Conservation (phyloP, 495 filamentous ascomycete genomes). For the Talaromyces thailandensis region DNA sequence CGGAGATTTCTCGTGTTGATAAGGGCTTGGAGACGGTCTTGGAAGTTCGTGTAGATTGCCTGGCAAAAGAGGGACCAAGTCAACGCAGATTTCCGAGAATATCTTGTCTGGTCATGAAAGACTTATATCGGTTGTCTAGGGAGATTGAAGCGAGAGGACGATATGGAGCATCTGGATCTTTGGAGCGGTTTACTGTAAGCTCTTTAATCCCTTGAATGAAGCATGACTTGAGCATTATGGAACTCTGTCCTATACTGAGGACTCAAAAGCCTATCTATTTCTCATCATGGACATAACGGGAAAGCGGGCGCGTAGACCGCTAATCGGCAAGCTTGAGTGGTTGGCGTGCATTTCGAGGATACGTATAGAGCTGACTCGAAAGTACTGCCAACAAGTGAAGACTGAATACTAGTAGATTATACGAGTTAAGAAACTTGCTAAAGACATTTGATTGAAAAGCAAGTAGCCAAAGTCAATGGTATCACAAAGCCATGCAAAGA, state of each 20-base stretch:
- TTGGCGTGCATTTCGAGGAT: too few relatives aligned
- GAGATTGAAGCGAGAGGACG: too few relatives aligned
- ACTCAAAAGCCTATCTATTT: too few relatives aligned
- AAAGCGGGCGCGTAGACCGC: background rate
- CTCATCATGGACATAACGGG: background rate
- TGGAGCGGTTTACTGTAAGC: too few relatives aligned
- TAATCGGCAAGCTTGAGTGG: background rate
- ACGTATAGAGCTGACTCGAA: too few relatives aligned
- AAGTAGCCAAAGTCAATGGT: background rate
- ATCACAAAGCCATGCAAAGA: background rate
- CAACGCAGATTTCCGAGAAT: background rate
- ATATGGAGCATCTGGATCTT: too few relatives aligned
- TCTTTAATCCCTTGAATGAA: too few relatives aligned
- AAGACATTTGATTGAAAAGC: background rate
- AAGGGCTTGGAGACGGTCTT: background rate
- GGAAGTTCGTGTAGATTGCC: background rate
- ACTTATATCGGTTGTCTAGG: too few relatives aligned
- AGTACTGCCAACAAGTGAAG: too few relatives aligned
- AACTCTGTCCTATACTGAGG: too few relatives aligned
- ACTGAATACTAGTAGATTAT: too few relatives aligned
- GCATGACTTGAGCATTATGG: too few relatives aligned
- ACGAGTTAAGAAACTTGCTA: background rate
- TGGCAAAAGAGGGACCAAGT: background rate
- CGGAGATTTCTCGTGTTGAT: background rate
- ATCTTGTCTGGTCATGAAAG: background rate